Base-by-base conservation (phyloP, 768 basidiomycete genomes). In the Termitomyces eurrhizus region DNA sequence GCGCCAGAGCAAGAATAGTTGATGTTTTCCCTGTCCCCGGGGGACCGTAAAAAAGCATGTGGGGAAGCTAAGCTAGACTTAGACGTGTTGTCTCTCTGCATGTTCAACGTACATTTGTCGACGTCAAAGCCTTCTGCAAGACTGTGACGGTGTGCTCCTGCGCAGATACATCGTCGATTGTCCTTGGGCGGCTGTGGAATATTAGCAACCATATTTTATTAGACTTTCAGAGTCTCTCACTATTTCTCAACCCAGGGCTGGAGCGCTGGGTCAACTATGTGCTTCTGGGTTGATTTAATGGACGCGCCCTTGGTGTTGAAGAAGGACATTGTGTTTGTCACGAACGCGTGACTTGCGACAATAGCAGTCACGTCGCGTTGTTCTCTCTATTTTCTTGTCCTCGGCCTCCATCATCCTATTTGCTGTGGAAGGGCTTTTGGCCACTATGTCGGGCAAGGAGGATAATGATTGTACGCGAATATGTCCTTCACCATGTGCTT, bases 221-320 rank as follows among this genome's bases (percentile, higher is more conserved):
- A 32, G 7, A 8, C 13, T n/a, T 45, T 36, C 2, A 44, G n/a
- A n/a, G 8, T 14, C 11, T 75, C 85, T 53, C 45, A 95, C 95
- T 98, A 99, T 84, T 98, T 98, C 77, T 99, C 97, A 0, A 99
- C 95, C 97, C 97, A 99, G 62, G 97, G 94, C 69, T 94, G 92
- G 42, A 85, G 72, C 24, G 77, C 78, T 13, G 85, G 85, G 58
- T 86, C 85, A 11, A 79, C 74, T 1, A 68, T 62, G 57, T 83
- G 83, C 65, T 82, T 80, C 64, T 73, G 67, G 35, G 75, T 61
- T 51, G 75, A 53, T 68, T 79, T 82, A 56, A 65, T 73, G 11
- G 77, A 72, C 36, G 77, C 72, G 52, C 74, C 68, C 67, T 81
- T 82, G 49, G 74, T 68, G 61, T 77, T 75, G 71, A 92, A 90